Evolutionary conservation across 495 filamentous ascomycete species (phyloP), one percentile per base, ranked within the genome.

Genomic region (Tirmania nivea): DNA sequence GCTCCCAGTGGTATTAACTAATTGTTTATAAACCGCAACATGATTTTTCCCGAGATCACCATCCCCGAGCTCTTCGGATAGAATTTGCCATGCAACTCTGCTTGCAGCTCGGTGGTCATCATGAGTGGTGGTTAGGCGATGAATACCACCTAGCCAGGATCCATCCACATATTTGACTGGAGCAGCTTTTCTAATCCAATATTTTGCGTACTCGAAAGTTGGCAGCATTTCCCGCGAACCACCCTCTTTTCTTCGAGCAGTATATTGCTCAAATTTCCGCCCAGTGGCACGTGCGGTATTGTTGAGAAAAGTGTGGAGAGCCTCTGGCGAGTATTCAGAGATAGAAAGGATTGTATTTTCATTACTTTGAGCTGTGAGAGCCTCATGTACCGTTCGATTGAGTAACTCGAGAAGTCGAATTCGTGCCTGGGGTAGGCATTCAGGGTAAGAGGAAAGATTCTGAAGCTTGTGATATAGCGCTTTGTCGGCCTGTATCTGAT

Each of bases 111-210:
- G 63, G 10, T 69, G 50, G 9, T 54, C 20, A 49, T 68, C 69
- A 7, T 67, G 67, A 9, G 65, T 69, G 35, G 21, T 53, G 14
- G 66, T 68, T 52, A 69, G 66, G 34, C 69, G 68, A 56, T 73
- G 64, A 34, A 72, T 58, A 52, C 69, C 68, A 14, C 69, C 69
- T 12, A 75, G 54, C 72, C 71, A 75, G 31, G 72, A 69, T 8
- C 72, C 72, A 50, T 75, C 72, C 17, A 73, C 69, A 35, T 69
- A 68, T 37, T 74, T 74, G 14, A 72, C 57, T 31, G 72, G 72
- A 19, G 72, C 69, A 50, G 57, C 58, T 37, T 64, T 55, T 50
- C 60, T 66, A 34, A 73, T 64, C 70, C 67, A 74, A 54, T 60
- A 60, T 25, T 59, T 56, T n/a, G 70, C 68, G 49, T 66, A 69